A percentile compares a stretch with the other conserved stretches of the same genome.
Evolutionary conservation across 805 yeast species (phyloP).

Genomic region (Candida krabiensis): DNA sequence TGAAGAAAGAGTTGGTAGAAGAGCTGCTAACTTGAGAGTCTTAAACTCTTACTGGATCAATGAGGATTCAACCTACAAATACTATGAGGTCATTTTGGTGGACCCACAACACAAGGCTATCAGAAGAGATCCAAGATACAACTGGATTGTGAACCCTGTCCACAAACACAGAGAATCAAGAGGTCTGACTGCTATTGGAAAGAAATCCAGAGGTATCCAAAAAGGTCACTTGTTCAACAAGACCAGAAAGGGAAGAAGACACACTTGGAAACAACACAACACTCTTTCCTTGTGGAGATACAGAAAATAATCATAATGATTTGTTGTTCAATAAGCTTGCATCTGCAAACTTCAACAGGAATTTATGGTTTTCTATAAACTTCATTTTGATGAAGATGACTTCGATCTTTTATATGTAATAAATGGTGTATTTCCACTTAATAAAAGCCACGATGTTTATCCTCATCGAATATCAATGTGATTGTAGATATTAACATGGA

Average conservation of each 20-base stretch:
- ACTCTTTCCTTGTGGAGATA: constrained; percentile 99
- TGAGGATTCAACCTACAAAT: constrained; percentile 99
- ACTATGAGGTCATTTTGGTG: constrained; percentile 95
- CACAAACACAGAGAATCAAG: constrained; percentile 99
- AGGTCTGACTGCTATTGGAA: constrained; percentile 97
- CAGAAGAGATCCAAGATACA: constrained; percentile 97
- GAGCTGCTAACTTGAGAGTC: constrained; percentile 98
- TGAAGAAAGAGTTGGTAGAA: constrained; percentile 99
- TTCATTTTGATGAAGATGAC: too few relatives aligned
- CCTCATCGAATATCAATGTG: too few relatives aligned
- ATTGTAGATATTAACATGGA: too few relatives aligned
- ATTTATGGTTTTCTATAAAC: too few relatives aligned
- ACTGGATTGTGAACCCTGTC: constrained; percentile 99
- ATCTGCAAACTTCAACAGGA: too few relatives aligned
- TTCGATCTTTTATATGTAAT: too few relatives aligned
- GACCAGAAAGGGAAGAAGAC: constrained; percentile 98
- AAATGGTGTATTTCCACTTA: too few relatives aligned
- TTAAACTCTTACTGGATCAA: constrained; percentile 99
- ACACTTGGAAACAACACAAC: constrained; percentile 99
- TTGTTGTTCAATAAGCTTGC: constrained; percentile 5
- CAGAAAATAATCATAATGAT: constrained; percentile 64
- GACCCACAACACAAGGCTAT: constrained; percentile 98
- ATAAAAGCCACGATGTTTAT: too few relatives aligned
- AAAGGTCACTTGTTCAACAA: constrained; percentile 99
- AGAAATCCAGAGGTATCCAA: constrained; percentile 99